These are phyloP conservation scores for Monosporascus sp. DNA, from an alignment of 2,329 filamentous ascomycete genomes.

Conservation along the genomic window DNA sequence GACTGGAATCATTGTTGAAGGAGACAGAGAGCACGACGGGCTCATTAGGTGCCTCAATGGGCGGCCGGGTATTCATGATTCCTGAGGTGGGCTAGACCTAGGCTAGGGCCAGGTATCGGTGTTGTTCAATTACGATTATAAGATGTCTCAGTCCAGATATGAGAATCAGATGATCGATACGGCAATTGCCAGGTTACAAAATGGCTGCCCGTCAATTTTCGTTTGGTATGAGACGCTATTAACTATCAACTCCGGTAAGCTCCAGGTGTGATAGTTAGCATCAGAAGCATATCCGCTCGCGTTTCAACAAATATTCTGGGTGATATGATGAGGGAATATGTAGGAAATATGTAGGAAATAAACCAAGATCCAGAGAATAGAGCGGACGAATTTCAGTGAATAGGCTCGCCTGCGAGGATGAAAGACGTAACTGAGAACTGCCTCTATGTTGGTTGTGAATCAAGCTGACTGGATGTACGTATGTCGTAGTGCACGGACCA, in stretches of 20 bases:
- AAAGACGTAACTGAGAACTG: background rate
- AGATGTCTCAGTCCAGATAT: too few relatives aligned
- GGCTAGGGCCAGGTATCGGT: slow-evolving; percentile 3
- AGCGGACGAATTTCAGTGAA: background rate
- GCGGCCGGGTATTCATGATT: slow-evolving; percentile 82
- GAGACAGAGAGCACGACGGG: slow-evolving; percentile 75
- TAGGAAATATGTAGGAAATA: background rate
- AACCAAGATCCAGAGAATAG: background rate
- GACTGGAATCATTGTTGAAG: slow-evolving; percentile 81
- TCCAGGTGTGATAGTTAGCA: too few relatives aligned
- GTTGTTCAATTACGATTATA: background rate
- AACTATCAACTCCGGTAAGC: too few relatives aligned
- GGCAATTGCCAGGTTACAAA: background rate
- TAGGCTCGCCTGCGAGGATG: background rate
- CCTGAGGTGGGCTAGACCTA: slow-evolving; percentile 4
- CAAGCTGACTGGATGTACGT: background rate
- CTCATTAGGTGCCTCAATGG: slow-evolving; percentile 72
- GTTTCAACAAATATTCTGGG: background rate
- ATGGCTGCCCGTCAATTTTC: background rate
- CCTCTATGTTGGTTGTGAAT: background rate
- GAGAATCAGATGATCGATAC: too few relatives aligned
- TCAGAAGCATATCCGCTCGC: background rate
- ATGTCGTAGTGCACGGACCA: background rate
- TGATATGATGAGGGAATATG: background rate
- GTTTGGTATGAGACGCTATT: too few relatives aligned